Conservation (phyloP, 2,329 filamentous ascomycete species). For the Monilinia fructicola region DNA sequence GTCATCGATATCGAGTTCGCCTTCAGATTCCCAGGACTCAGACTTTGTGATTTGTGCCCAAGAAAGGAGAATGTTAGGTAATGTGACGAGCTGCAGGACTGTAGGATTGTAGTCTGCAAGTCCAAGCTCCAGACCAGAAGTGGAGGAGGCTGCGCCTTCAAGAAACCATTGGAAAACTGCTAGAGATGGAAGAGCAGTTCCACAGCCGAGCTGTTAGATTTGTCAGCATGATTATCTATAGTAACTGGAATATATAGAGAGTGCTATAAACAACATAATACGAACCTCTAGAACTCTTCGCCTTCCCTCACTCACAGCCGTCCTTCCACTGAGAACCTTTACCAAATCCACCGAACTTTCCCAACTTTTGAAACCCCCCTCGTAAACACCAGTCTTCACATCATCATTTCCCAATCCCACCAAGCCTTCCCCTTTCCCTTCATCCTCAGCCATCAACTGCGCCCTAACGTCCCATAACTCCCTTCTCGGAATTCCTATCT, state of each 20-base stretch:
- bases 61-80: constrained; percentile 74
- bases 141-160: constrained; percentile 31
- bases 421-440: constrained; percentile 55
- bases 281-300: constrained; percentile 39
- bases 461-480: constrained; percentile 80
- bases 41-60: constrained; percentile 48
- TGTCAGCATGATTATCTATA: not conserved
- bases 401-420: constrained; percentile 65
- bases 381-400: constrained; percentile 78
- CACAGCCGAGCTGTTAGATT: constrained; percentile 66
- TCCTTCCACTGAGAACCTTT: constrained; percentile 48
- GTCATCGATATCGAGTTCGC: constrained; percentile 39
- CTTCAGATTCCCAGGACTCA: constrained; percentile 36
- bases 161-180: constrained; percentile 65
- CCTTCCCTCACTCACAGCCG: constrained; percentile 19
- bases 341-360: constrained; percentile 81
- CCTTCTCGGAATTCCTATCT: constrained; percentile 63
- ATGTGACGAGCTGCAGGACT: constrained; percentile 73
- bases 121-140: constrained; percentile 54
- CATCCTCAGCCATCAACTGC: constrained; percentile 75
- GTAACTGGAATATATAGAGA: not conserved
- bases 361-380: constrained; percentile 88
- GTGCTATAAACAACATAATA: constrained; percentile 5
- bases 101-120: constrained; percentile 79
- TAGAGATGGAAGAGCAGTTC: constrained; percentile 71